Conservation (phyloP, 2,329 filamentous ascomycete genomes). For the Fusarium sarcochroum region DNA sequence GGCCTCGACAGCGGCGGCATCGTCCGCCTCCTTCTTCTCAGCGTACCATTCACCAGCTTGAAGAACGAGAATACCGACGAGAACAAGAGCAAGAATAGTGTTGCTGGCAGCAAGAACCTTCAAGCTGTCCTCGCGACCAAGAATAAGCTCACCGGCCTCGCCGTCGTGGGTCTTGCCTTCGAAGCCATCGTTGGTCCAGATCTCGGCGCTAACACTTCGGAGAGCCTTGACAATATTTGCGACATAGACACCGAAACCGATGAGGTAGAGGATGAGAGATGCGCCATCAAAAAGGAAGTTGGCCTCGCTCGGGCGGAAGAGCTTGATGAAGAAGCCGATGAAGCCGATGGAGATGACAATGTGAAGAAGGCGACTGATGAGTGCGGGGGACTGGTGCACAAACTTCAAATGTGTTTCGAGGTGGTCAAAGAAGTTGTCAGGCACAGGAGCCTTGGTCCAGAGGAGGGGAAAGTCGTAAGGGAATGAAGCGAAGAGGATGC, state of each 20-base stretch:
- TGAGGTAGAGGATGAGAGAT: constrained; percentile 84
- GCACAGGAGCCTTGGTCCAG: constrained; percentile 78
- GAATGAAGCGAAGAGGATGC: constrained; percentile 95
- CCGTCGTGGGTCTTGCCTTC: constrained; percentile 55
- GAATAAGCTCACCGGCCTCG: constrained; percentile 71
- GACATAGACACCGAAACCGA: constrained; percentile 92
- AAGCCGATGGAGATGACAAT: constrained; percentile 92
- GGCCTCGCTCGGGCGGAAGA: constrained; percentile 92
- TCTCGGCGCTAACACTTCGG: constrained; percentile 81
- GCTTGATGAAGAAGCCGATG: constrained; percentile 90
- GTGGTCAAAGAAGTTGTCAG: constrained; percentile 80
- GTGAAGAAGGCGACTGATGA: constrained; percentile 94
- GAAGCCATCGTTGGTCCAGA: constrained; percentile 66
- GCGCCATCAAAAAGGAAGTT: constrained; percentile 96
- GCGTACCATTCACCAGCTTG: constrained; percentile 99
- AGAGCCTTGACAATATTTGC: constrained; percentile 97
- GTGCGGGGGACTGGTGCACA: constrained; percentile 89
- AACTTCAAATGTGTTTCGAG: constrained; percentile 92
- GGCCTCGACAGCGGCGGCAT: constrained; percentile 74
- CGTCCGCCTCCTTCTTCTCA: constrained; percentile 90
- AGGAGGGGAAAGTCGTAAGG: constrained; percentile 95
- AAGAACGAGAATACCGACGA: constrained; percentile 91
- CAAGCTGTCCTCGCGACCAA: constrained; percentile 89
- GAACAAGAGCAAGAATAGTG: constrained; percentile 92
- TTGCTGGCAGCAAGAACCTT: constrained; percentile 94